phyloP scores from a whole-genome alignment of 2,329 filamentous ascomycete species.

The Nigrospora sphaerica region DNA sequence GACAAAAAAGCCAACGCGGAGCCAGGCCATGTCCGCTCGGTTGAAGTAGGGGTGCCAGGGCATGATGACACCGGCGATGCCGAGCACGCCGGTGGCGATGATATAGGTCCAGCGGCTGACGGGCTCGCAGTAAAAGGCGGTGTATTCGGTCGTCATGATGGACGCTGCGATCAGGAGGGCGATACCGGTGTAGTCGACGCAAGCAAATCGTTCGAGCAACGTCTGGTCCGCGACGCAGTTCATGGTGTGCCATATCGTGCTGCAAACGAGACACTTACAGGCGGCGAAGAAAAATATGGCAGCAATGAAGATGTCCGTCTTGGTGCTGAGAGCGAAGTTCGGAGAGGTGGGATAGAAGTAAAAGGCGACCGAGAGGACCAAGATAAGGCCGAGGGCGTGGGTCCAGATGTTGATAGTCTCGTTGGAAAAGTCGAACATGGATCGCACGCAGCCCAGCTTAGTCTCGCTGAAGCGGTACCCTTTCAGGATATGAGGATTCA shows the following conservation, averaged over 20 bases:
- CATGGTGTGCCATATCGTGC: conserved; percentile 98
- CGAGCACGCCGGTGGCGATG: conserved; percentile 69
- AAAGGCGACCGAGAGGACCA: conserved; percentile 83
- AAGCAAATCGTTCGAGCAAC: conserved; percentile 90
- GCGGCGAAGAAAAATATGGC: conserved; percentile 95
- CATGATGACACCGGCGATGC: conserved; percentile 79
- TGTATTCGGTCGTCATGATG: conserved; percentile 98
- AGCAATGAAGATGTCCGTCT: conserved; percentile 82
- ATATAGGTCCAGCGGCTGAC: conserved; percentile 83
- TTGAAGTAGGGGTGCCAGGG: conserved; percentile 98
- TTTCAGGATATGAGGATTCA: conserved; percentile 86
- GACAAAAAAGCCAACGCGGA: conserved; percentile 85
- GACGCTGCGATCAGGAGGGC: conserved; percentile 89
- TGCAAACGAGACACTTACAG: conserved; percentile 90
- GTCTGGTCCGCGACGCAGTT: conserved; percentile 87
- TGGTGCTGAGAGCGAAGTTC: conserved; percentile 82
- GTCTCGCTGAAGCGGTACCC: conserved; percentile 94
- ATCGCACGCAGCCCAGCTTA: conserved; percentile 81
- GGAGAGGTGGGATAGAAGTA: conserved; percentile 89
- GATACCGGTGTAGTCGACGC: conserved; percentile 97
- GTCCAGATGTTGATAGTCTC: conserved; percentile 98
- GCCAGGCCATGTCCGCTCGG: conserved; percentile 84
- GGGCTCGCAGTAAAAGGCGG: conserved; percentile 96
- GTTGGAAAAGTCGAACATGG: conserved; percentile 79
- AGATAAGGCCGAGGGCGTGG: conserved; percentile 79